phyloP scores from a whole-genome alignment of 2,329 filamentous ascomycete genomes.

The Davidsoniella eucalypti region DNA sequence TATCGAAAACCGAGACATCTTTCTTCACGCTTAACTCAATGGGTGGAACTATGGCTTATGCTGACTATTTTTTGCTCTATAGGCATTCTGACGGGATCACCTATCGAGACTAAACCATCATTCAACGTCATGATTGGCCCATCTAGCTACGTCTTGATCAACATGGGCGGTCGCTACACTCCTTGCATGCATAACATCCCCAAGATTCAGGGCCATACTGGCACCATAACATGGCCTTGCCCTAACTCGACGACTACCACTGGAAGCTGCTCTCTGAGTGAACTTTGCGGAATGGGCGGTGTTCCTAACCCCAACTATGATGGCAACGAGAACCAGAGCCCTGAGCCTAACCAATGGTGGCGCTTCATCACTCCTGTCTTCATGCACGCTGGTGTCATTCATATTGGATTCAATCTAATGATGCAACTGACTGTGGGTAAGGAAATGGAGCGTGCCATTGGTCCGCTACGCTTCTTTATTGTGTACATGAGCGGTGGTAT shows the following conservation, averaged over 20 bases:
- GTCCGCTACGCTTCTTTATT: slow-evolving; percentile 69
- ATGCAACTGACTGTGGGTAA: slow-evolving; percentile 77
- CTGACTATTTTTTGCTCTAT: slow-evolving; percentile 11
- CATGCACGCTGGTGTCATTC: slow-evolving; percentile 80
- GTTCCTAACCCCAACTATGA: slow-evolving; percentile 52
- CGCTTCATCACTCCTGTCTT: slow-evolving; percentile 95
- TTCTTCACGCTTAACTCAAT: not conserved
- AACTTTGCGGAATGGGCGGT: slow-evolving; percentile 71
- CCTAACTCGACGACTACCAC: slow-evolving; percentile 56
- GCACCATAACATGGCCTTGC: slow-evolving; percentile 52
- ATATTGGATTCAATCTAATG: slow-evolving; percentile 90
- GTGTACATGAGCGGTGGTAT: slow-evolving; percentile 87
- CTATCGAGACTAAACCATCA: slow-evolving; percentile 61
- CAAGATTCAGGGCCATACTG: slow-evolving; percentile 38
- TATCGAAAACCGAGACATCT: too few species aligned
- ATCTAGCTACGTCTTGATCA: slow-evolving; percentile 77
- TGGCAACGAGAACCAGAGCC: slow-evolving; percentile 28
- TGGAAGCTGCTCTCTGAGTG: slow-evolving; percentile 50
- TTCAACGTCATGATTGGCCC: slow-evolving; percentile 98
- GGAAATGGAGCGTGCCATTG: slow-evolving; percentile 86
- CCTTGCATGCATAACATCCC: slow-evolving; percentile 85
- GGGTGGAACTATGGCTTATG: not conserved
- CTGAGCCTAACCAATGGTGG: slow-evolving; percentile 84
- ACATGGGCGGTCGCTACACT: slow-evolving; percentile 85
- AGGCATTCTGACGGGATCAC: slow-evolving; percentile 62